A percentile compares a stretch with the other conserved stretches of the same genome.
Evolutionary conservation across 2,329 filamentous ascomycete genomes (phyloP).

Genomic region (Volutella citrinella): DNA sequence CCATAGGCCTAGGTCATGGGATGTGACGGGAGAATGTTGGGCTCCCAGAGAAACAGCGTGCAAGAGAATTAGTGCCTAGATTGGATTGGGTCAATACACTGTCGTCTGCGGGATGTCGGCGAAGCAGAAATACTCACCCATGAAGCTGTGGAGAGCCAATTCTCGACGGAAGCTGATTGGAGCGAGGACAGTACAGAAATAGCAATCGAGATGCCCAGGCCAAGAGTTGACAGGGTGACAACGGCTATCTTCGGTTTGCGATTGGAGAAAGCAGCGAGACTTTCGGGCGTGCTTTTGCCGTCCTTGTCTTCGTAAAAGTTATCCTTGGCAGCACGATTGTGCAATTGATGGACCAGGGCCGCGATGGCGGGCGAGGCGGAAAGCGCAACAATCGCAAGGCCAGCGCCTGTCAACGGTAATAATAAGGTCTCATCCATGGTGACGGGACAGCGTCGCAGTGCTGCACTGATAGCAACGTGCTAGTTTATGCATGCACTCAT

Average conservation of each 20-base stretch:
- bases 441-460: neutral
- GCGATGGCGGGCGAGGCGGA: conserved; percentile 36
- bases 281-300: conserved; percentile 64
- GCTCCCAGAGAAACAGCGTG: conserved; percentile 50
- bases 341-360: conserved; percentile 32
- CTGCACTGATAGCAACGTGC: too few relatives aligned
- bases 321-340: conserved; percentile 35
- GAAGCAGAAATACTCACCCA: conserved; percentile 55
- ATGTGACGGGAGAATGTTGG: conserved; percentile 47
- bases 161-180: conserved; percentile 43
- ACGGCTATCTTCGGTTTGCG: conserved; percentile 54
- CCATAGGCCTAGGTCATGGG: conserved; percentile 53
- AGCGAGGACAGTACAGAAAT: conserved; percentile 52
- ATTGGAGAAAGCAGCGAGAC: conserved; percentile 60
- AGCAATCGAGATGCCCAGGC: conserved; percentile 54
- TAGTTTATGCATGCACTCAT: too few relatives aligned
- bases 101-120: too few relatives aligned
- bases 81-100: too few relatives aligned
- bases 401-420: conserved; percentile 29
- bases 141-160: conserved; percentile 57
- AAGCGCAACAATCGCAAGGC: conserved; percentile 33
- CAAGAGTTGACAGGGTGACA: conserved; percentile 50
- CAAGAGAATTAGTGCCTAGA: conserved; percentile 48
- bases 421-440: conserved; percentile 17
- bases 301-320: conserved; percentile 66